Conservation (phyloP, 2,329 filamentous ascomycete genomes). For the Epichloe elymi region DNA sequence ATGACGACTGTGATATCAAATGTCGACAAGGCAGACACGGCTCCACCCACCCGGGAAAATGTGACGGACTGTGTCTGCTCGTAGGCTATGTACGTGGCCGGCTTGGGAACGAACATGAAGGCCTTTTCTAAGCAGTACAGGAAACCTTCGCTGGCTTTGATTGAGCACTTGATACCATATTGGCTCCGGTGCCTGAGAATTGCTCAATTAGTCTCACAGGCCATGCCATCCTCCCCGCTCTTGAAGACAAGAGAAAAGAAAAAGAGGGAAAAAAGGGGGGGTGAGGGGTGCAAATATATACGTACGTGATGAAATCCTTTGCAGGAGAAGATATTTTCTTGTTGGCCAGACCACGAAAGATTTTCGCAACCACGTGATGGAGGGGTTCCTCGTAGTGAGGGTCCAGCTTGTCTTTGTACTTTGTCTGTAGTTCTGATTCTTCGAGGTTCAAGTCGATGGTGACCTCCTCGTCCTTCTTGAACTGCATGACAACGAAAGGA, state of each 20-base stretch:
- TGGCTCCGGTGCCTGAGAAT: constrained; percentile 65
- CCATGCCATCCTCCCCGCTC: background rate
- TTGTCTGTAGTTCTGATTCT: constrained; percentile 67
- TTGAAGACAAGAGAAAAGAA: background rate
- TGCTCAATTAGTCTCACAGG: background rate
- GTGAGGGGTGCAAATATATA: constrained; percentile 6
- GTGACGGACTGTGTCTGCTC: constrained; percentile 86
- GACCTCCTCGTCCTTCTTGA: constrained; percentile 95
- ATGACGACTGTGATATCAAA: constrained; percentile 93
- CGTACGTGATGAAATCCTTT: constrained; percentile 75
- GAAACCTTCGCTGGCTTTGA: constrained; percentile 97
- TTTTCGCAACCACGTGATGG: constrained; percentile 84
- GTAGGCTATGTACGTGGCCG: constrained; percentile 91
- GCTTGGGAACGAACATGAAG: constrained; percentile 98
- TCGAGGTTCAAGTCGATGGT: constrained; percentile 94
- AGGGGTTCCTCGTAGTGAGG: constrained; percentile 88
- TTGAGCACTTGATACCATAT: constrained; percentile 96
- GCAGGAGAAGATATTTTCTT: constrained; percentile 93
- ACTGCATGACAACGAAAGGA: constrained; percentile 97
- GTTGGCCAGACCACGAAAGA: constrained; percentile 86
- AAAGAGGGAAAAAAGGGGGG: accelerated
- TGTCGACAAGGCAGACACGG: constrained; percentile 83
- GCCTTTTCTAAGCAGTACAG: constrained; percentile 96
- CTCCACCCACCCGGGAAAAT: constrained; percentile 89
- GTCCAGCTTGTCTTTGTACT: constrained; percentile 83